phyloP scores from a whole-genome alignment of 495 filamentous ascomycete genomes.

The Xylaria nigripes region DNA sequence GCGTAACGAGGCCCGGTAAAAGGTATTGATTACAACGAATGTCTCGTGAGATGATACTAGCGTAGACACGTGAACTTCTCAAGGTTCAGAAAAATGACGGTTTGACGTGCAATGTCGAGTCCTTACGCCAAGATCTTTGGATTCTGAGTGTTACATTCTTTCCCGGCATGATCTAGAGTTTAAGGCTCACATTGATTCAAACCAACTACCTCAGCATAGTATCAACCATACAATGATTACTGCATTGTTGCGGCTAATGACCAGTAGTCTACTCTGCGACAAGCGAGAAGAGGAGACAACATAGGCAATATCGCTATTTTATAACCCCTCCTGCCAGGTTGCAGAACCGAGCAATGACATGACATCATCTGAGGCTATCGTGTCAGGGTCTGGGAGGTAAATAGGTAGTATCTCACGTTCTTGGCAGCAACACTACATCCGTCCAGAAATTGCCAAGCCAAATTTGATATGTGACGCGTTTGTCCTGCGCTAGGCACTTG shows the following conservation, averaged over 20 bases:
- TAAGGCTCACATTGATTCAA: background rate
- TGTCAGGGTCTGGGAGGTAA: no score
- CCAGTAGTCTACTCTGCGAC: constrained; percentile 58
- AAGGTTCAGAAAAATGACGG: background rate
- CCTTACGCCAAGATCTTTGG: background rate
- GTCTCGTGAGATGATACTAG: background rate
- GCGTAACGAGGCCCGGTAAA: background rate
- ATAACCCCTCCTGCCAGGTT: no score
- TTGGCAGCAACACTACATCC: no score
- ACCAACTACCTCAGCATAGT: background rate
- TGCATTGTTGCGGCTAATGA: constrained; percentile 14
- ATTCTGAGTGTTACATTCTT: background rate
- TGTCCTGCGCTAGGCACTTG: no score
- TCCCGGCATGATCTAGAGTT: no score
- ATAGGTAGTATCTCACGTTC: no score
- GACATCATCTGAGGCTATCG: no score
- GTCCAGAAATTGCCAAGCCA: no score
- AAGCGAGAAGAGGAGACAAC: constrained; percentile 36
- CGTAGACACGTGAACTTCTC: background rate
- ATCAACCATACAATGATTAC: background rate
- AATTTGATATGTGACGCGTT: no score
- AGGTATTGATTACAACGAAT: background rate
- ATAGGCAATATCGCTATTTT: constrained; percentile 41
- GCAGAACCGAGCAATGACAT: no score
- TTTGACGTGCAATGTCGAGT: background rate